Evolutionary conservation across 345 rosid genomes (phyloP).

Genomic region (Litchi chinensis): DNA sequence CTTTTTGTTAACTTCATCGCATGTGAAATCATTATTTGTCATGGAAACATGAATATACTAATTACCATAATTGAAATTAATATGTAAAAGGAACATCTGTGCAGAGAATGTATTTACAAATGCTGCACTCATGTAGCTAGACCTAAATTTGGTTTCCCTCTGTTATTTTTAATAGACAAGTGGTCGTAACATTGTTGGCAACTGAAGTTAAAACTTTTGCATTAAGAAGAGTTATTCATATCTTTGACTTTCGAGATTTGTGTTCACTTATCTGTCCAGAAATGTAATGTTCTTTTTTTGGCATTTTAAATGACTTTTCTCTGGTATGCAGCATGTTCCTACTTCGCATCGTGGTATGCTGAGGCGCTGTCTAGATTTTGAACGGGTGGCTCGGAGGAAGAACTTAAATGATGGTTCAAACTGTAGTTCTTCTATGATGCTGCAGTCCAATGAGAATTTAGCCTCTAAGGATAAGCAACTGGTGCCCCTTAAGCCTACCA

Average conservation of each 20-base stretch:
- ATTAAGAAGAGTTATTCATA: too few relatives aligned
- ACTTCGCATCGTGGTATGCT: conserved; percentile 78
- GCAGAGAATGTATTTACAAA: background rate
- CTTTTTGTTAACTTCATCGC: background rate
- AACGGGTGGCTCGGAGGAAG: conserved; percentile 59
- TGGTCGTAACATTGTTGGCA: background rate
- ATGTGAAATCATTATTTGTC: background rate
- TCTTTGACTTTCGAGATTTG: background rate
- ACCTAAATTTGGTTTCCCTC: background rate
- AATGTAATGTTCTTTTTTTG: background rate
- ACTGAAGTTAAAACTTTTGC: background rate
- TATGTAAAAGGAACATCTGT: background rate
- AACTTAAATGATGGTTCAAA: conserved; percentile 35
- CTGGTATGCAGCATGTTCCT: conserved; percentile 48
- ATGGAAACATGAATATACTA: background rate
- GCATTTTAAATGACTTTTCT: conserved; percentile 15
- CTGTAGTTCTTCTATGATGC: conserved; percentile 29
- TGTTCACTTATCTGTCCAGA: background rate
- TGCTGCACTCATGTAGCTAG: too few relatives aligned
- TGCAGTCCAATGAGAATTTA: conserved; percentile 32
- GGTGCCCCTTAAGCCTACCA: conserved; percentile 42
- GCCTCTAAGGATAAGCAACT: conserved; percentile 36
- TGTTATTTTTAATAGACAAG: background rate
- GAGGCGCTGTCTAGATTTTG: conserved; percentile 96
- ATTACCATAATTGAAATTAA: background rate